Evolutionary conservation across 345 rosid species (phyloP).

Genomic region (Geranium rotundifolium): DNA sequence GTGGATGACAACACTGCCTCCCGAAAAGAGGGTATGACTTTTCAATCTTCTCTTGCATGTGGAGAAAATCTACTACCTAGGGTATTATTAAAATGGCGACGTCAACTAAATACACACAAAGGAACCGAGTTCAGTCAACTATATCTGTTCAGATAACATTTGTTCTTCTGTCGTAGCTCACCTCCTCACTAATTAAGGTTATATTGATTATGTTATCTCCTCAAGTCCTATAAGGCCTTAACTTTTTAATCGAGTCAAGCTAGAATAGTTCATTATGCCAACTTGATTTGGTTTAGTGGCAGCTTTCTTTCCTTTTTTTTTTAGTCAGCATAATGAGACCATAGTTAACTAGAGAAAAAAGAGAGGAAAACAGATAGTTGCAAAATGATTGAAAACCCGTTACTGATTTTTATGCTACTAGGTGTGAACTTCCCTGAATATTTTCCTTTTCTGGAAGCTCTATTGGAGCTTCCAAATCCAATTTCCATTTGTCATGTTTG

Average conservation of each 20-base stretch:
- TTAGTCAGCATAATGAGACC: no score
- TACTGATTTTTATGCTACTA: not conserved
- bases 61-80: not conserved
- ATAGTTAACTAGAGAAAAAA: not conserved
- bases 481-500: not conserved
- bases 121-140: no score
- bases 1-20: slow-evolving; percentile 97
- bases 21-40: slow-evolving; percentile 68
- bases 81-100: no score
- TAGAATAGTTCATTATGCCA: not conserved
- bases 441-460: no score
- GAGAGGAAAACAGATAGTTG: not conserved
- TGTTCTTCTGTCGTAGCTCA: no score
- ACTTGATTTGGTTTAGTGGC: not conserved
- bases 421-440: not conserved
- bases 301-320: not conserved
- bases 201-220: no score
- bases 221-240: no score
- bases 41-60: slow-evolving; percentile 1
- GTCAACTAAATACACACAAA: no score
- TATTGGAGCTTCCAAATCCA: not conserved
- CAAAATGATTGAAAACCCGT: no score
- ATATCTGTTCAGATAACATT: no score
- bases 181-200: no score
- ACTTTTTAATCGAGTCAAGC: no score